These are phyloP conservation scores for Hypoxylon sp. DNA, from an alignment of 2,329 filamentous ascomycete genomes.

Conservation along the genomic window DNA sequence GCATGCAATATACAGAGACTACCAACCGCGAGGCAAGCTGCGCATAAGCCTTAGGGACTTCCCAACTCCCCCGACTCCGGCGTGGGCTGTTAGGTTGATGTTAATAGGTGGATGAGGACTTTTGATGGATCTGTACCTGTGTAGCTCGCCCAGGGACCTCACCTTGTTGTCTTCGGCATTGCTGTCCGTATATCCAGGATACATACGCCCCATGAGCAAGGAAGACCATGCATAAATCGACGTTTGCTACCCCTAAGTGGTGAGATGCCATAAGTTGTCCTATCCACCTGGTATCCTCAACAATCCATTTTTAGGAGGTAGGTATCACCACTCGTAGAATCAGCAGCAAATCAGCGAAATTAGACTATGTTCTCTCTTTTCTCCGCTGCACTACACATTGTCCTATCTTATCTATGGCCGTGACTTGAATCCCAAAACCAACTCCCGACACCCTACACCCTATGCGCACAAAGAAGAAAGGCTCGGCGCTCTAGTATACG, in stretches of 20 bases:
- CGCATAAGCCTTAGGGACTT: background rate
- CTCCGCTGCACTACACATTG: constrained; percentile 14
- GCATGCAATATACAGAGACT: background rate
- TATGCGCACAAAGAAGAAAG: constrained; percentile 10
- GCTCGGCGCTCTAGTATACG: constrained; percentile 8
- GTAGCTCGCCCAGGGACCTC: background rate
- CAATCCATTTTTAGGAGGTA: too few species aligned
- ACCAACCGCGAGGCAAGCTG: background rate
- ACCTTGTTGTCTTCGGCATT: background rate
- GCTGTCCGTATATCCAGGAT: background rate
- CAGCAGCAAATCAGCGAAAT: background rate
- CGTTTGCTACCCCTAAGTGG: background rate
- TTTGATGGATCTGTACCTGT: background rate
- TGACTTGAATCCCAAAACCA: constrained; percentile 17
- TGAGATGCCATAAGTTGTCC: background rate
- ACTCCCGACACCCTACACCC: constrained; percentile 3
- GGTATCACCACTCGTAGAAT: background rate
- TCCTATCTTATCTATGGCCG: constrained; percentile 28
- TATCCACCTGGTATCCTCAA: background rate
- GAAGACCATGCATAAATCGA: background rate
- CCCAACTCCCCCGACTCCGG: background rate
- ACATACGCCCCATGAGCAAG: background rate
- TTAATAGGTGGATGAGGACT: background rate
- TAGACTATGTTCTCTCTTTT: constrained; percentile 7
- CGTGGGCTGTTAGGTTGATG: background rate